Conservation (phyloP, 2,329 filamentous ascomycete genomes). For the Pestalotiopsis sp. region DNA sequence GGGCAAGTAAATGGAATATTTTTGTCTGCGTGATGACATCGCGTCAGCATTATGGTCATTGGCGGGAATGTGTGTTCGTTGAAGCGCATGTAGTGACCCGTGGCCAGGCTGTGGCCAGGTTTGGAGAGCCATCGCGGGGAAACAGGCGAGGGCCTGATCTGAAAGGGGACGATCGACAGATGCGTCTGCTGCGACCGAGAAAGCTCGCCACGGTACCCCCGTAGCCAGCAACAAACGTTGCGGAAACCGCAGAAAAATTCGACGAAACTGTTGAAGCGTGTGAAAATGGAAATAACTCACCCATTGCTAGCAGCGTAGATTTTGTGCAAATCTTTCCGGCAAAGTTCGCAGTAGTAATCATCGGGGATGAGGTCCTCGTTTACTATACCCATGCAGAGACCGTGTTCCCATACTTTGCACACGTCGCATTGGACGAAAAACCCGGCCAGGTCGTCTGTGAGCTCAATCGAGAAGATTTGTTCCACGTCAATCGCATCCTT, state of each 20-base stretch:
- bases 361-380: slow-evolving; percentile 91
- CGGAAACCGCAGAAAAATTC: neutral
- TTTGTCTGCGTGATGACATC: slow-evolving; percentile 51
- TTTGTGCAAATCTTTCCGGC: slow-evolving; percentile 87
- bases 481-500: slow-evolving; percentile 62
- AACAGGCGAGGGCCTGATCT: neutral
- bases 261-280: neutral
- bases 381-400: slow-evolving; percentile 95
- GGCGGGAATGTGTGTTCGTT: neutral
- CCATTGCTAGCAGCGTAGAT: slow-evolving; percentile 80
- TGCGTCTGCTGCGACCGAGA: slow-evolving; percentile 6
- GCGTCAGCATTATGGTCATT: slow-evolving; percentile 36
- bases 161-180: slow-evolving; percentile 13
- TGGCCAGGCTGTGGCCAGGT: neutral
- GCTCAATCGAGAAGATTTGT: slow-evolving; percentile 60
- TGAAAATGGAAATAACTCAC: slow-evolving; percentile 56
- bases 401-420: slow-evolving; percentile 99
- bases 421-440: slow-evolving; percentile 98
- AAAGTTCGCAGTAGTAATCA: slow-evolving; percentile 94
- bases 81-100: neutral
- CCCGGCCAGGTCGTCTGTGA: slow-evolving; percentile 85
- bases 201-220: slow-evolving; percentile 13
- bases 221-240: slow-evolving; percentile 8
- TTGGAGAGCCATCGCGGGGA: neutral
- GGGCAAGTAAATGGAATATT: slow-evolving; percentile 68